A percentile compares a stretch with the other conserved stretches of the same genome.
phyloP scores from a whole-genome alignment of 2,329 filamentous ascomycete genomes.

The Simplicillium aogashimaense region DNA sequence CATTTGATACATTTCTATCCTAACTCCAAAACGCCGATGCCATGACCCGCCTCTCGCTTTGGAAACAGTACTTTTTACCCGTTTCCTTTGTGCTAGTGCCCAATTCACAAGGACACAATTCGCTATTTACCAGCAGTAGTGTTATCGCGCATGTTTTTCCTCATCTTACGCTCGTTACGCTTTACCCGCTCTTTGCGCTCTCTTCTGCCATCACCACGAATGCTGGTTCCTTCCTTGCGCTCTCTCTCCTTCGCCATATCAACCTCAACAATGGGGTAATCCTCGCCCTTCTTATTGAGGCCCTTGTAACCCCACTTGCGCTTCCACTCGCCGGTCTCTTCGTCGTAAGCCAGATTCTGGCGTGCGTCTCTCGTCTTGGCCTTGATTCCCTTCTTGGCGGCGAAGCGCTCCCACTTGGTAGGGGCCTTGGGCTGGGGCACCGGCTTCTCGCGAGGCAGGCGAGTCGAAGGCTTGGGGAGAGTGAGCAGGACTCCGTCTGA shows the following conservation, averaged over 20 bases:
- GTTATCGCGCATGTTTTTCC: slow-evolving; percentile 50
- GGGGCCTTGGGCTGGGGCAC: slow-evolving; percentile 71
- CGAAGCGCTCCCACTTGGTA: slow-evolving; percentile 95
- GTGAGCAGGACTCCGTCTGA: slow-evolving; percentile 64
- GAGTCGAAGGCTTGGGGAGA: slow-evolving; percentile 60
- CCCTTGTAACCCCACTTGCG: slow-evolving; percentile 93
- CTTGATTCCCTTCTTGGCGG: slow-evolving; percentile 93
- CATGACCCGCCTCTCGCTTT: background rate
- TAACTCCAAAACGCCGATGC: slow-evolving; percentile 1
- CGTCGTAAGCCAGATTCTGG: slow-evolving; percentile 71
- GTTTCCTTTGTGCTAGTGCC: background rate
- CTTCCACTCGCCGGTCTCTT: slow-evolving; percentile 77
- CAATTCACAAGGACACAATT: background rate
- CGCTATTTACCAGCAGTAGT: slow-evolving; percentile 9
- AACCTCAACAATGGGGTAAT: slow-evolving; percentile 88
- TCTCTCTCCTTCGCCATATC: slow-evolving; percentile 62
- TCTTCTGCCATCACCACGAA: slow-evolving; percentile 52
- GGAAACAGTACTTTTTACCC: background rate
- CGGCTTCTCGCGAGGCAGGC: slow-evolving; percentile 84
- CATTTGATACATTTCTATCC: background rate
- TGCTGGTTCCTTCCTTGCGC: slow-evolving; percentile 50
- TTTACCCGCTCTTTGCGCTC: slow-evolving; percentile 60
- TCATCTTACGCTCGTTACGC: slow-evolving; percentile 60
- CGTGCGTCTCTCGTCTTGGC: slow-evolving; percentile 72
- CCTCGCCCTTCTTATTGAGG: slow-evolving; percentile 73